phyloP scores from a whole-genome alignment of 2,329 filamentous ascomycete genomes.

The Verticillium albo-atrum region DNA sequence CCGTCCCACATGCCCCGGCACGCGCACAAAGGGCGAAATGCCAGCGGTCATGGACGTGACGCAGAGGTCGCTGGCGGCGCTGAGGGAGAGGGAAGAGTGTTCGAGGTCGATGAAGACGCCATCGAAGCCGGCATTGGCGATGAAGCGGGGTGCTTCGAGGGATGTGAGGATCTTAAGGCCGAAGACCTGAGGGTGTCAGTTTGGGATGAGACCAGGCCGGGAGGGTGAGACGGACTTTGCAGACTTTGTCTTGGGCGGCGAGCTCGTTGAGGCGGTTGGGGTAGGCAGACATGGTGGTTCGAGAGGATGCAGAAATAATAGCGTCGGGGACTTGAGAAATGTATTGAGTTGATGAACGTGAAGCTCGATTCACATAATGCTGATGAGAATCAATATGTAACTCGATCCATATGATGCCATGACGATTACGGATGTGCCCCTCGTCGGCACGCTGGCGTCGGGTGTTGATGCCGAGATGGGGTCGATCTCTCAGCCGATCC shows the following conservation, averaged over 20 bases:
- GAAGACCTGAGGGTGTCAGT: neutral
- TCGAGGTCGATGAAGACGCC: conserved; percentile 30
- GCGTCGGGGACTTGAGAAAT: too few species aligned
- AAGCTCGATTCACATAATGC: too few species aligned
- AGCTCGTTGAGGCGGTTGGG: neutral
- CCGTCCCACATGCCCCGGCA: conserved; percentile 22
- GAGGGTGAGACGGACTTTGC: neutral
- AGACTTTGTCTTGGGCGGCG: neutral
- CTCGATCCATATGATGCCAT: neutral
- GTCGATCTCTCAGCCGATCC: neutral
- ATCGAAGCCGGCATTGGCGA: conserved; percentile 20
- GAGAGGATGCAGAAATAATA: too few species aligned
- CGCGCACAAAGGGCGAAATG: conserved; percentile 24
- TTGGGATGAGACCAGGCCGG: too few species aligned
- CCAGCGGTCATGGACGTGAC: conserved; percentile 17
- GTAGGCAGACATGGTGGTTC: neutral
- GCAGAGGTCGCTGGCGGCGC: conserved; percentile 19
- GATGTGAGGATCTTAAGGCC: neutral
- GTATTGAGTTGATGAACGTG: neutral
- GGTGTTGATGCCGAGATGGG: neutral
- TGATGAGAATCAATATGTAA: too few species aligned
- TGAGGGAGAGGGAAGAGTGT: conserved; percentile 23
- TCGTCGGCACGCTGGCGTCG: neutral
- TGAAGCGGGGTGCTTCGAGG: neutral
- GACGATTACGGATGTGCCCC: neutral